Evolutionary conservation across 2,329 filamentous ascomycete genomes (phyloP).

Genomic region (Bipolaris gigantea): DNA sequence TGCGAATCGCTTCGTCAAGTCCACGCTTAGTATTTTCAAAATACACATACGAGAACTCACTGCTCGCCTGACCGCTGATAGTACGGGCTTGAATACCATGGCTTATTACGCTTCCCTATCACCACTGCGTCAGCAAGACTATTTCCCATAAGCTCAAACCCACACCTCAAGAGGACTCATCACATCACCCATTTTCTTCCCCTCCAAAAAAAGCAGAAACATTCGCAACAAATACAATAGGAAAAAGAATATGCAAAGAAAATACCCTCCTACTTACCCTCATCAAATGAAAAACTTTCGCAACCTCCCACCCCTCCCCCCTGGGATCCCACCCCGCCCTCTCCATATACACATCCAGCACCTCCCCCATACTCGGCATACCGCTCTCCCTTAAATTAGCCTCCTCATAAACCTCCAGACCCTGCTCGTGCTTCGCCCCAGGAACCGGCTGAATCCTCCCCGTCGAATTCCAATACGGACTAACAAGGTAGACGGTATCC

Average conservation of each 20-base stretch:
- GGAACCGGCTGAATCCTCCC: slow-evolving; percentile 44
- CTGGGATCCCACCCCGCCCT: slow-evolving; percentile 71
- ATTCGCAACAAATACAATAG: too few relatives aligned
- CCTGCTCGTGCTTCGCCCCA: slow-evolving; percentile 46
- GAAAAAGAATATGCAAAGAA: neutral
- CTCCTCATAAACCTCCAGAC: slow-evolving; percentile 26
- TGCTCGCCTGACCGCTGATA: slow-evolving; percentile 42
- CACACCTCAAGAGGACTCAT: too few relatives aligned
- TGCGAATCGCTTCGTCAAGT: slow-evolving; percentile 32
- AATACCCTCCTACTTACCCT: slow-evolving; percentile 22
- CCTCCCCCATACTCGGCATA: slow-evolving; percentile 61
- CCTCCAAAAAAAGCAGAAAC: too few relatives aligned
- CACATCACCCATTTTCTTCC: too few relatives aligned
- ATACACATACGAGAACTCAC: slow-evolving; percentile 41
- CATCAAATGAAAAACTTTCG: slow-evolving; percentile 42
- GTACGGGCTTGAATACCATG: slow-evolving; percentile 43
- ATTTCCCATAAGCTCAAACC: neutral
- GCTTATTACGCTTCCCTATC: slow-evolving; percentile 38
- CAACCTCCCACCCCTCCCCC: slow-evolving; percentile 38
- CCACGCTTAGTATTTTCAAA: slow-evolving; percentile 40
- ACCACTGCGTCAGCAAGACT: neutral
- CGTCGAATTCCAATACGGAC: slow-evolving; percentile 48
- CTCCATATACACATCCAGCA: slow-evolving; percentile 65
- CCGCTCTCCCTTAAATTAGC: slow-evolving; percentile 58
- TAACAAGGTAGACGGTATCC: slow-evolving; percentile 79